Conservation (phyloP, 169 alveolate genomes). For the Eimeria brunetti region DNA sequence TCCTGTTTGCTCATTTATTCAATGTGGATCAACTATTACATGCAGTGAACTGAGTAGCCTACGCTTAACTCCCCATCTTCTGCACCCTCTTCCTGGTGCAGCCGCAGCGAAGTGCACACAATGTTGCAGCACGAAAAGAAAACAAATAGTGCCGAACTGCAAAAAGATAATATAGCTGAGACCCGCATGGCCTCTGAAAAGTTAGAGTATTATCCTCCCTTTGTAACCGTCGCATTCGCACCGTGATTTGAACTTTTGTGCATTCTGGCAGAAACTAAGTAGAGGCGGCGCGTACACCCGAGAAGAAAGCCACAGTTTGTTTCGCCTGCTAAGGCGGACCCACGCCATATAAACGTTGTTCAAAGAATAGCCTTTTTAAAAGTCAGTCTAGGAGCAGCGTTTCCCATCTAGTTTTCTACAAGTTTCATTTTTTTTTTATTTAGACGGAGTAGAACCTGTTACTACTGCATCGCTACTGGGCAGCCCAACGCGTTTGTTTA, state of each 20-base stretch:
- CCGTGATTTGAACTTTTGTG: not conserved
- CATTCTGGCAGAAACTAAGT: not conserved
- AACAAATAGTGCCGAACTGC: not conserved
- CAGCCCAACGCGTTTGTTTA: not conserved
- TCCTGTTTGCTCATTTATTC: not conserved
- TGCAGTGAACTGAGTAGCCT: not conserved
- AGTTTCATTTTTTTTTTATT: not conserved
- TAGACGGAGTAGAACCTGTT: no score
- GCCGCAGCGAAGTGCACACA: slow-evolving; percentile 48
- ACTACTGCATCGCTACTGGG: not conserved
- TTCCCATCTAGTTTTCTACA: not conserved
- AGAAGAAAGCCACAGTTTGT: not conserved
- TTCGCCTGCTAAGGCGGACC: not conserved
- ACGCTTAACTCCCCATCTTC: slow-evolving; percentile 28
- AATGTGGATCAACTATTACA: not conserved
- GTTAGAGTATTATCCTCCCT: not conserved
- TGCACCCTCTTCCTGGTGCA: not conserved
- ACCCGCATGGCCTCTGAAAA: slow-evolving; percentile 19
- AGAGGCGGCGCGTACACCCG: slow-evolving; percentile 8
- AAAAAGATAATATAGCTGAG: not conserved
- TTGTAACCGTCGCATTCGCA: not conserved
- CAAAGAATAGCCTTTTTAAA: not conserved
- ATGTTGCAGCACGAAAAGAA: not conserved
- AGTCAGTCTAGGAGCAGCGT: not conserved
- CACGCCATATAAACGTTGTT: not conserved